Evolutionary conservation across 257 asterid genomes (phyloP).

Genomic region (Plantago elongata): DNA sequence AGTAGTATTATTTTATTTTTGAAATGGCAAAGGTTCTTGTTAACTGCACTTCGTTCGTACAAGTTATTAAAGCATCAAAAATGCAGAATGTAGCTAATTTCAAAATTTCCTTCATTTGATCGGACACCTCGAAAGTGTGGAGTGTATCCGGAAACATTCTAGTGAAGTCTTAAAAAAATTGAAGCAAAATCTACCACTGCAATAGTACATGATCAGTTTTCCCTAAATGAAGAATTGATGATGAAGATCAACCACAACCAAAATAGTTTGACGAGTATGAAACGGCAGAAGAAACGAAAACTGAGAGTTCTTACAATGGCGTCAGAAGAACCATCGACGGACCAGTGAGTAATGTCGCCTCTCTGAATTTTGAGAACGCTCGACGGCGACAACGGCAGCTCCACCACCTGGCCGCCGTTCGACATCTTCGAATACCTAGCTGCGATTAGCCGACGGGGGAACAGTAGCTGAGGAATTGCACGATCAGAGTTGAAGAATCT

Average conservation of each 20-base stretch:
- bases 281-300: not conserved
- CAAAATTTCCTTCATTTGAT: too few relatives aligned
- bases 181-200: not conserved
- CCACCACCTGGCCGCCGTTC: conserved; percentile 34
- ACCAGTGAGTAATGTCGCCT: conserved; percentile 89
- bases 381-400: conserved; percentile 49
- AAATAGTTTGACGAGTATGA: not conserved
- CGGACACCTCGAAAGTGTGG: too few relatives aligned
- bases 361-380: conserved; percentile 56
- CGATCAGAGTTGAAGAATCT: not conserved
- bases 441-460: conserved; percentile 21
- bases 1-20: too few relatives aligned
- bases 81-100: too few relatives aligned
- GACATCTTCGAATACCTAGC: conserved; percentile 52
- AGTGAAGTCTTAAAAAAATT: too few relatives aligned
- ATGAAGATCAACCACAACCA: not conserved
- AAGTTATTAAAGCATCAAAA: too few relatives aligned
- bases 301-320: conserved; percentile 52
- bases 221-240: too few relatives aligned
- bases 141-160: too few relatives aligned
- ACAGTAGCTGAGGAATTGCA: conserved; percentile 2
- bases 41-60: too few relatives aligned
- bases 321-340: conserved; percentile 80
- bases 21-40: too few relatives aligned
- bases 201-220: not conserved